Evolutionary conservation across 148 eudicot genomes (phyloP), one percentile per base, ranked within the genome.

Genomic region (Vaccinium vitisidaea): DNA sequence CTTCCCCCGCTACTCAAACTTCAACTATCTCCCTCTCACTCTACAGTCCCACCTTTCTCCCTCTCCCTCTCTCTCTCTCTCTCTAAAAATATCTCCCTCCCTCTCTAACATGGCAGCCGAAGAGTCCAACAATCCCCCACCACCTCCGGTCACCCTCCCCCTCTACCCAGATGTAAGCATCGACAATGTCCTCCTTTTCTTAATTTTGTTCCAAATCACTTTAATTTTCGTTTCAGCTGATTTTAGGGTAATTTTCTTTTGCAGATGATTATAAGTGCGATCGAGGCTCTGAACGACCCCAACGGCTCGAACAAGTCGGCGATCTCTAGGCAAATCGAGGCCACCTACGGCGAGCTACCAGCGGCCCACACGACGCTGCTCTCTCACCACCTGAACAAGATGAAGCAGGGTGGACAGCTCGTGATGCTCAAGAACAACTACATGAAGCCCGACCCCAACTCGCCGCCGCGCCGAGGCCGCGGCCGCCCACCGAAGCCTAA

Each of bases 401-500:
- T 93, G 86, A 95, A 90, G 82, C 78, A 83, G 15, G 49, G 80
- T 0, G 94, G 94, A 0, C 94, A 95, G 53, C 93, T 95, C 25
- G 84, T 87, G 25, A 81, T 93, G 86, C 27, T 89, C 58, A 93
- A 92, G 83, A 92, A 93, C 74, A 92, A 95, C 36, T 95, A 95
- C 89, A 85, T 90, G 77, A 92, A 87, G 21, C 91, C 91, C 36
- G 91, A 75, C 75, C 92, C 86, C 23, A 85, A 73, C 76, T 83
- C 88, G 18, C 88, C 89, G 18, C 88, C 88, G 2, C 83, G 81
- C 27, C 87, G 90, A 0, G 92, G 92, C 58, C 93, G 91, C 2
- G 98, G 98, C n/a, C 89, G 98, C 0, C 95, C 98, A 0, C 91
- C 98, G 0, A 92, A 92, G 86, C 80, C 81, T 19, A 90, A 90